Evolutionary conservation across 768 basidiomycete species (phyloP).

Genomic region (Coprinopsis marcescibilis): DNA sequence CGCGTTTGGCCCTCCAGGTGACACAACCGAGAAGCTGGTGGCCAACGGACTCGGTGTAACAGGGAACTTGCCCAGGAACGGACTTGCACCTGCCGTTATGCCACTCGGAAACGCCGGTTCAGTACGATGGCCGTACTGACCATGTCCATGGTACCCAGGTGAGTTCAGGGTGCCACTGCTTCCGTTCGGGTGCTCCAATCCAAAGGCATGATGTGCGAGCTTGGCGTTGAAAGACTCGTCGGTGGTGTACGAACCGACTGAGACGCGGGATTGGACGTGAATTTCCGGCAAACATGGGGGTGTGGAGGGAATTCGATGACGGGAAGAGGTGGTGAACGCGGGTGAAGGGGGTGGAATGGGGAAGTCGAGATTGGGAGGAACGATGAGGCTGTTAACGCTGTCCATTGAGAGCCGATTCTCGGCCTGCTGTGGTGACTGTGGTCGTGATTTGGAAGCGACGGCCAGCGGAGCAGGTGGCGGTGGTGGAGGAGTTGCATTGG

Average conservation of each 20-base stretch:
- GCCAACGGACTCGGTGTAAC: constrained; percentile 35
- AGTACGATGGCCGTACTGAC: too few relatives aligned
- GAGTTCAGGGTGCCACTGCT: too few relatives aligned
- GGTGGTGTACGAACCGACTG: constrained; percentile 27
- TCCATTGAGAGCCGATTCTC: not conserved
- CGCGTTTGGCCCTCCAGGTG: not conserved
- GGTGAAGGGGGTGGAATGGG: constrained; percentile 32
- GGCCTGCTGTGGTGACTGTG: not conserved
- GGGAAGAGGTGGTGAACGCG: constrained; percentile 22
- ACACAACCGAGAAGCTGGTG: constrained; percentile 25
- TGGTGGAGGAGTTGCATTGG: not conserved
- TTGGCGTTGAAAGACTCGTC: constrained; percentile 11
- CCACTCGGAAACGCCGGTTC: constrained; percentile 16
- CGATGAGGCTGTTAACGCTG: constrained; percentile 1
- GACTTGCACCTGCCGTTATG: constrained; percentile 11
- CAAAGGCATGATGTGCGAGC: not conserved
- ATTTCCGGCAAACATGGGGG: constrained; percentile 55
- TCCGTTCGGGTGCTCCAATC: too few relatives aligned
- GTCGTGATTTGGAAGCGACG: not conserved
- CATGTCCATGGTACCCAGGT: too few relatives aligned
- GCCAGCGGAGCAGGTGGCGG: not conserved
- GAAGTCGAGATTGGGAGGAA: constrained; percentile 27
- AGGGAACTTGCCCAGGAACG: constrained; percentile 25
- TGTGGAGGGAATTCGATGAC: constrained; percentile 40
- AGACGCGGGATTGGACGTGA: constrained; percentile 36